Evolutionary conservation across 2,329 filamentous ascomycete genomes (phyloP), one percentile per base, ranked within the genome.

Genomic region (Epichloe brachyelytri): DNA sequence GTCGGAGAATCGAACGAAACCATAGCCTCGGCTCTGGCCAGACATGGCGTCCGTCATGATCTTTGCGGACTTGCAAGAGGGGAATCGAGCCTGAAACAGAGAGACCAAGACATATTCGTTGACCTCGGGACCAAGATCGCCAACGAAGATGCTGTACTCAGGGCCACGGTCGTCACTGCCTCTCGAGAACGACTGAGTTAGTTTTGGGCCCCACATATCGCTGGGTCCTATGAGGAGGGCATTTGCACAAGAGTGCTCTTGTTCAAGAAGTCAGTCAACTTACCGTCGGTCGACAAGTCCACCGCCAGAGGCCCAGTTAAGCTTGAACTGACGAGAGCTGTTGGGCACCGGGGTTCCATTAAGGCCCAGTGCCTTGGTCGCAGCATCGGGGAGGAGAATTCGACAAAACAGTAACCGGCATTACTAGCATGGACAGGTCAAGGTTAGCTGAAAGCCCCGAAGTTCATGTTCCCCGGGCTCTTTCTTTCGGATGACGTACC

Each of bases 41-140:
- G 86, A 95, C 71, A 97, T 93, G 55, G 93, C 91, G 64, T 98
- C 93, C 54, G 91, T 95, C 93, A 98, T 98, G 71, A 98, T 98
- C 79, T 98, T 98, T 64, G 93, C 93, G 38, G 89, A 95, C 77
- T 97, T 97, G 86, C 91, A 97, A 8, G 89, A 95, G 0, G 86
- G 86, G 77, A 95, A 98, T 55, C 91, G 88, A 64, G 83, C 85
- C 73, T 97, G 91, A 80, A 98, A 98, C 48, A 98, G 83, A 26
- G 90, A 95, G 50, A 97, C 91, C 54, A 98, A 77, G 52, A 97
- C 91, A 64, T 95, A 97, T 74, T 98, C 93, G 70, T 96, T 98
- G 61, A 98, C 93, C 71, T 98, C 93, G 7, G 94, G 93, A 55
- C 93, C 93, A 56, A 98, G 83, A 65, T 98, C 93, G 59, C 93